Evolutionary conservation across 306 rosid genomes (phyloP), one percentile per base, ranked within the genome.

Genomic region (Clitoria ternatea): DNA sequence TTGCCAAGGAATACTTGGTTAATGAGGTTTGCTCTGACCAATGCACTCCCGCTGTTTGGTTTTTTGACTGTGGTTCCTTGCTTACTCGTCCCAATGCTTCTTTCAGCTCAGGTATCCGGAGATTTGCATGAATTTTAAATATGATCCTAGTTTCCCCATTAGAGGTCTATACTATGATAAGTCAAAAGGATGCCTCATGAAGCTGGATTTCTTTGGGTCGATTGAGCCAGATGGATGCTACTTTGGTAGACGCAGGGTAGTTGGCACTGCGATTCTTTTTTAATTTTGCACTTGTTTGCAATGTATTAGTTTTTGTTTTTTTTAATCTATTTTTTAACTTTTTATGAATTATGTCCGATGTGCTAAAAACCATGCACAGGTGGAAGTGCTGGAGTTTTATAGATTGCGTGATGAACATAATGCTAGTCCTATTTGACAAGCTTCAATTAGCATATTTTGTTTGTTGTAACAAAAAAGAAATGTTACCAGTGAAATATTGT

Each of bases 121-220:
- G 27, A 68, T 83, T 76, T 90, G 96, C 85, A 79, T 75, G 91
- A 64, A 66, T 66, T 89, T 90, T 44, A 81, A 85, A 70, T 90
- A 90, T 3, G 98, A 94, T 73, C 87, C 95, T 7, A 65, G 86
- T 74, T 94, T 94, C 80, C 98, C 98, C 66, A 90, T 94, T 70
- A 84, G 98, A 83, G 97, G 98, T 35, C 79, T 94, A 14, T 89
- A 57, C 86, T 94, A 94, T 79, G 98, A 94, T 73, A 94, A 85
- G 83, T 77, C 74, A 9, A 85, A 84, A 74, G 98, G 98, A 43
- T 91, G 96, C 82, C 92, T 94, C 70, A 62, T 94, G 87, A 94
- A 89, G 85, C 77, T 90, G 78, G 95, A 90, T 82, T 94, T 91
- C 85, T 94, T 94, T 80, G 95, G 96, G 52, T 89, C 97, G 0